phyloP scores from a whole-genome alignment of 495 filamentous ascomycete genomes.

The Extremus antarcticus region DNA sequence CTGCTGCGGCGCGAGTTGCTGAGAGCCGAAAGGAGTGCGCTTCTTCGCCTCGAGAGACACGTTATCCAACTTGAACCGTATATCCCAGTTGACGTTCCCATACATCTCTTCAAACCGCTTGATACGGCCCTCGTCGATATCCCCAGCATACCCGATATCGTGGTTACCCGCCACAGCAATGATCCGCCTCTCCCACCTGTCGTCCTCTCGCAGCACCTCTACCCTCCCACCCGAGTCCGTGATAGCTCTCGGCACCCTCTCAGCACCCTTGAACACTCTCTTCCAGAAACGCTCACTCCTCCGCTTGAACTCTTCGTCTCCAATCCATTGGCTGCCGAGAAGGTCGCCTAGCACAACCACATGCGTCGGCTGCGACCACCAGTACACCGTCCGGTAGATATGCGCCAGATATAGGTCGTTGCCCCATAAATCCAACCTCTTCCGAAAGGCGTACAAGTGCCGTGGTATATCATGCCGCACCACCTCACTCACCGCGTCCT shows the following conservation, averaged over 20 bases:
- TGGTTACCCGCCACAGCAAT: constrained; percentile 92
- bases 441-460: constrained; percentile 51
- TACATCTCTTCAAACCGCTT: constrained; percentile 72
- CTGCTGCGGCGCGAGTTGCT: constrained; percentile 11
- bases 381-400: constrained; percentile 74
- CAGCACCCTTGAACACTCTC: constrained; percentile 59
- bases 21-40: neutral
- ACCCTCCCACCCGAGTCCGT: constrained; percentile 20
- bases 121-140: constrained; percentile 60
- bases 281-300: constrained; percentile 71
- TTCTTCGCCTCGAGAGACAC: neutral
- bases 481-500: constrained; percentile 32
- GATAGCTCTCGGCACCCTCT: constrained; percentile 39
- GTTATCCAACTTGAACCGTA: constrained; percentile 50
- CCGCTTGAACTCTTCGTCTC: constrained; percentile 65
- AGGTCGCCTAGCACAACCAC: constrained; percentile 83
- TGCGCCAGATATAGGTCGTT: constrained; percentile 94
- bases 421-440: constrained; percentile 75
- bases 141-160: constrained; percentile 90
- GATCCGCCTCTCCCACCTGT: constrained; percentile 58
- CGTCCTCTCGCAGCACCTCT: constrained; percentile 41
- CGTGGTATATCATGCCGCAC: constrained; percentile 54
- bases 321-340: constrained; percentile 93
- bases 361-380: constrained; percentile 76
- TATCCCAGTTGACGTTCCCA: constrained; percentile 78